A percentile compares a stretch with the other conserved stretches of the same genome.
These are phyloP conservation scores for Clarireedia hainanense DNA, from an alignment of 2,329 filamentous ascomycete species.

Conservation along the genomic window DNA sequence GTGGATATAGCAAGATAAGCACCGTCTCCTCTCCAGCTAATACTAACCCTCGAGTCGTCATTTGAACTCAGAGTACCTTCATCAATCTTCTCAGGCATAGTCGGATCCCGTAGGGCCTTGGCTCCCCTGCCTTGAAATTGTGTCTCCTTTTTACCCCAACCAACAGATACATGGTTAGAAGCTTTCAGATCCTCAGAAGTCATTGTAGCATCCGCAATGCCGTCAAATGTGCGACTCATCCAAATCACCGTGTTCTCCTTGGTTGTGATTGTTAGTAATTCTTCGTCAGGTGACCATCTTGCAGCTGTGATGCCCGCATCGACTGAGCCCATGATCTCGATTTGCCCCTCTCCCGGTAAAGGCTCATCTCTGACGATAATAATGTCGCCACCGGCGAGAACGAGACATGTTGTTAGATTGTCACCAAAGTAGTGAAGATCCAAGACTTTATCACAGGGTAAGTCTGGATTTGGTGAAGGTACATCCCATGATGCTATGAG, in stretches of 20 bases:
- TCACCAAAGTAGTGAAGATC: slow-evolving; percentile 82
- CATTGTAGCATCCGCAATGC: slow-evolving; percentile 67
- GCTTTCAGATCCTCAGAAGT: slow-evolving; percentile 68
- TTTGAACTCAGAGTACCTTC: slow-evolving; percentile 65
- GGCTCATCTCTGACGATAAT: slow-evolving; percentile 71
- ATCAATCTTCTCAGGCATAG: slow-evolving; percentile 87
- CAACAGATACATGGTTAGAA: slow-evolving; percentile 93
- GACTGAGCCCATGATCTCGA: slow-evolving; percentile 93
- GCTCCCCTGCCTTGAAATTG: slow-evolving; percentile 93
- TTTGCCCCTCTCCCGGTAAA: slow-evolving; percentile 60
- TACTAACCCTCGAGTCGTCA: slow-evolving; percentile 64
- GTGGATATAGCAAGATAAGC: slow-evolving; percentile 83
- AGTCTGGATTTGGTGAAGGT: slow-evolving; percentile 67
- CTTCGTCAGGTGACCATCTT: slow-evolving; percentile 91
- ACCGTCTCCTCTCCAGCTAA: slow-evolving; percentile 94
- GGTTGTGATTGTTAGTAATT: slow-evolving; percentile 77
- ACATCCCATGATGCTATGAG: slow-evolving; percentile 80
- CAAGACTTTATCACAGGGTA: slow-evolving; percentile 67
- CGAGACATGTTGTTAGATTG: slow-evolving; percentile 66
- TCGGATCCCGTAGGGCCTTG: slow-evolving; percentile 81
- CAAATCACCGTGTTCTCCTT: slow-evolving; percentile 72
- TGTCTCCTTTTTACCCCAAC: slow-evolving; percentile 97
- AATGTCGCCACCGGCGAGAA: slow-evolving; percentile 87
- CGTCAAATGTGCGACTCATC: slow-evolving; percentile 89
- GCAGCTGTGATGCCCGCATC: slow-evolving; percentile 86